Evolutionary conservation across 495 filamentous ascomycete species (phyloP), one percentile per base, ranked within the genome.

Genomic region (Daldinia bambusicola): DNA sequence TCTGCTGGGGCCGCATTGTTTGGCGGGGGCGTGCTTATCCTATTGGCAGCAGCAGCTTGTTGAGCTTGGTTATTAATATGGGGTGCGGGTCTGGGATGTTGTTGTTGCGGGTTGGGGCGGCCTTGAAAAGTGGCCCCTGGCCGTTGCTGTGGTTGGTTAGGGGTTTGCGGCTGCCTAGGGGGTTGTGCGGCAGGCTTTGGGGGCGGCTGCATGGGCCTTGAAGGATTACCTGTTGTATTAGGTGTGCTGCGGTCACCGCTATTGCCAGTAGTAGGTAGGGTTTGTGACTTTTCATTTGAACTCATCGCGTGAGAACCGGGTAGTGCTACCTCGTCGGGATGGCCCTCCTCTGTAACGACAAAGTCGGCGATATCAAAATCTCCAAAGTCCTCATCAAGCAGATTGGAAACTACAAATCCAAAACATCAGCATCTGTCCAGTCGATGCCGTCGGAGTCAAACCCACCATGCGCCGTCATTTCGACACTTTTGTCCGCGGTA

Each of bases 291-390:
- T 32, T 76, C 74, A 63, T 56, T 76, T 51, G 63, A 68, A 55
- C 61, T 70, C 30, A 67, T 64, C 26, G 41, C 67, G 41, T 68
- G 75, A 56, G 74, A 68, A 22, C 61, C 67, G 26, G 74, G 66
- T n/a, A 88, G 64, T 0, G 83, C 71, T 14, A 91, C 82, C 74
- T 91, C 90, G 72, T 92, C 90, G 6, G 90, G 91, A 45, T 87
- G 83, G 20, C 87, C 87, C 14, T 86, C 85, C 40, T 85, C 75
- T 55, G 81, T 59, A 60, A 87, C 79, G 76, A 87, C 79, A 74
- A 94, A 93, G 75, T 94, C 91, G 26, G 87, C 89, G 79, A 92
- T 90, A 73, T 93, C 90, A 72, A 93, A 88, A 37, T 92, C 85
- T 37, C 71, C 67, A 50, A 69, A 72, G 12, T 75, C 74, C 45